Evolutionary conservation across 352 stramenopile species (phyloP).

Genomic region (Globisporangium paddicum): DNA sequence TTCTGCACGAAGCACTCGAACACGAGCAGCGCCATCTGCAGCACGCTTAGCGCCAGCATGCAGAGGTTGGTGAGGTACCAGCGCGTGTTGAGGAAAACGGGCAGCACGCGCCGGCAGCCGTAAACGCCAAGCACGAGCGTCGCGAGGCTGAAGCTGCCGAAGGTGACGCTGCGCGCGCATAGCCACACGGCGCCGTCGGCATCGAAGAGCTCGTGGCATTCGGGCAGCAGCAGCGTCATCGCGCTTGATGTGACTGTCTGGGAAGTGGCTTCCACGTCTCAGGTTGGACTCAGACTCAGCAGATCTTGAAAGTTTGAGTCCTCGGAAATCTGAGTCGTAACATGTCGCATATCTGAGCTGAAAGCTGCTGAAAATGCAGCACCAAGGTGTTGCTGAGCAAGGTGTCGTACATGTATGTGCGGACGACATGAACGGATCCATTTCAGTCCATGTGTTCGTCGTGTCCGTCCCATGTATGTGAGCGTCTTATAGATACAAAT

Average conservation of each 20-base stretch:
- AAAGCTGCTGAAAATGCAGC: no score
- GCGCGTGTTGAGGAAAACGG: conserved; percentile 45
- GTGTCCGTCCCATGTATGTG: no score
- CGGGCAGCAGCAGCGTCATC: conserved; percentile 32
- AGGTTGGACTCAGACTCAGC: no score
- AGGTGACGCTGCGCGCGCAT: conserved; percentile 57
- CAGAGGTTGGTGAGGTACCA: conserved; percentile 59
- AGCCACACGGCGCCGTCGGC: conserved; percentile 29
- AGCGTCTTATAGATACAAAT: no score
- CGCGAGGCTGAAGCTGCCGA: conserved; percentile 48
- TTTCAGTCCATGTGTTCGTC: no score
- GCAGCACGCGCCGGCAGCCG: conserved; percentile 45
- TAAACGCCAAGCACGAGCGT: conserved; percentile 42
- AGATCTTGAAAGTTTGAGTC: no score
- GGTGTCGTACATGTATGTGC: no score
- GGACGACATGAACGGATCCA: no score
- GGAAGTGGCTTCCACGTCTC: no score
- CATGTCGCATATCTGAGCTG: no score
- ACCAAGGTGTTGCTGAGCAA: no score
- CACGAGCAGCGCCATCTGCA: conserved; percentile 65
- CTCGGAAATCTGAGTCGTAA: not conserved
- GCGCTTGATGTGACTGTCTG: no score
- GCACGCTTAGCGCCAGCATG: conserved; percentile 48
- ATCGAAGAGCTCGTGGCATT: conserved; percentile 42
- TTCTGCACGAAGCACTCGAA: conserved; percentile 60